Evolutionary conservation across 2,329 filamentous ascomycete species (phyloP).

Genomic region (Hymenoscyphus fraxineus): DNA sequence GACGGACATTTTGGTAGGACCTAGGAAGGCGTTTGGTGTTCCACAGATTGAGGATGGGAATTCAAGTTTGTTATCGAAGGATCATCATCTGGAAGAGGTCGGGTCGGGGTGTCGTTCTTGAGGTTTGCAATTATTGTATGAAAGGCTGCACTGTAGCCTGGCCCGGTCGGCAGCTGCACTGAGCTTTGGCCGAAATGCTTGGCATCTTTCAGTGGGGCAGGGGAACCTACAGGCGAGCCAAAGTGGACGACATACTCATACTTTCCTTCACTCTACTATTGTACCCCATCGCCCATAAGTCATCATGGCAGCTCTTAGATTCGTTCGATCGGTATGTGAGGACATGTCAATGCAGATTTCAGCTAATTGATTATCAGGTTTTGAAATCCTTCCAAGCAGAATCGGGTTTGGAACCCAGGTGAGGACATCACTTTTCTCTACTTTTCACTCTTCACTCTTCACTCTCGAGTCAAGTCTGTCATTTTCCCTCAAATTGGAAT

Average conservation of each 20-base stretch:
- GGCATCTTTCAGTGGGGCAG: conserved; percentile 6
- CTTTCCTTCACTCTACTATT: background rate
- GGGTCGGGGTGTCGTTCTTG: conserved; percentile 1
- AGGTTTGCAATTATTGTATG: background rate
- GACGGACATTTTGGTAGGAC: conserved; percentile 33
- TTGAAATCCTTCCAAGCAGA: conserved; percentile 72
- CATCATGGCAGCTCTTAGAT: conserved; percentile 53
- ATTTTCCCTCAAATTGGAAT: too few relatives aligned
- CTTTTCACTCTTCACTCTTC: background rate
- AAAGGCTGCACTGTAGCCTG: conserved; percentile 24
- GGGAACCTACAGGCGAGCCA: background rate
- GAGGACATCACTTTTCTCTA: conserved; percentile 22
- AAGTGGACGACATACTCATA: background rate
- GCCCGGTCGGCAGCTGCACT: background rate
- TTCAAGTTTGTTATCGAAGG: conserved; percentile 19
- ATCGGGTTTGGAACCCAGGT: conserved; percentile 89
- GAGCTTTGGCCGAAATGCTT: conserved; percentile 11
- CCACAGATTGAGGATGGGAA: conserved; percentile 13
- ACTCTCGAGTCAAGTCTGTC: background rate
- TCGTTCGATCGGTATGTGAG: conserved; percentile 58
- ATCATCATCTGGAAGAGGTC: conserved; percentile 23
- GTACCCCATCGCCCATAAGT: background rate
- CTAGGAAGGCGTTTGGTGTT: background rate
- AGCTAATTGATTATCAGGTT: conserved; percentile 52
- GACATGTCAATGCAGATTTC: background rate